Percentiles rank a stretch among this genome's conserved stretches.
phyloP scores from a whole-genome alignment of 179 eudicot species.

The Patellifolia procumbens region DNA sequence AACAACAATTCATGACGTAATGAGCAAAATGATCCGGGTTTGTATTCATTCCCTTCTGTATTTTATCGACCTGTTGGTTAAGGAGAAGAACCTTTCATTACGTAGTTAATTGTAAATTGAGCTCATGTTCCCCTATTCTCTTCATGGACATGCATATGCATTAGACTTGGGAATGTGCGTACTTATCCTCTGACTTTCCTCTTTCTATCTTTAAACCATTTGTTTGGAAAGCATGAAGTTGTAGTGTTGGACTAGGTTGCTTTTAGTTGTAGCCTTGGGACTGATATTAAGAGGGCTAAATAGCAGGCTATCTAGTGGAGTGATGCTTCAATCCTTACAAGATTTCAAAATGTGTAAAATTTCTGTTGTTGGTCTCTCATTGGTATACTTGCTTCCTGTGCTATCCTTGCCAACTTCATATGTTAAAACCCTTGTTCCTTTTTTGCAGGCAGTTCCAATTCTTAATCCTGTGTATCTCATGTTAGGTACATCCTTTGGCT shows the following conservation, averaged over 20 bases:
- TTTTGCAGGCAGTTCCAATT: constrained; percentile 83
- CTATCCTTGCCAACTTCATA: not conserved
- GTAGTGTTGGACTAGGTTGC: not conserved
- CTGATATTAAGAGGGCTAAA: not conserved
- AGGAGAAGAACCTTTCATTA: not conserved
- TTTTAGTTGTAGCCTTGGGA: not conserved
- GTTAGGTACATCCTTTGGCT: constrained; percentile 97
- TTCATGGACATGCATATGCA: not conserved
- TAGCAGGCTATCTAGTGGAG: not conserved
- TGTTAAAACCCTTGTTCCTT: constrained; percentile 5
- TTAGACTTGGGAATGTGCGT: not conserved
- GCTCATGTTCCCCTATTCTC: not conserved
- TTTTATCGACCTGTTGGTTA: not conserved
- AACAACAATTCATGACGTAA: constrained; percentile 98
- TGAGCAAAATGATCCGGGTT: constrained; percentile 98
- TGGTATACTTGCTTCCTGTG: not conserved
- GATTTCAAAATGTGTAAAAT: not conserved
- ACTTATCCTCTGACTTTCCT: not conserved
- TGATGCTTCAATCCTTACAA: constrained; percentile 12
- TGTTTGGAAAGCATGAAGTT: not conserved
- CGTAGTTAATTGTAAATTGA: not conserved
- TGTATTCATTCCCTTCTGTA: constrained; percentile 27
- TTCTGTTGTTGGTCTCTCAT: not conserved
- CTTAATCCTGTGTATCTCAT: constrained; percentile 93
- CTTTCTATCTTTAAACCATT: not conserved